phyloP scores from a whole-genome alignment of 1,284 basidiomycete species.

The Takashimella tepidaria region DNA sequence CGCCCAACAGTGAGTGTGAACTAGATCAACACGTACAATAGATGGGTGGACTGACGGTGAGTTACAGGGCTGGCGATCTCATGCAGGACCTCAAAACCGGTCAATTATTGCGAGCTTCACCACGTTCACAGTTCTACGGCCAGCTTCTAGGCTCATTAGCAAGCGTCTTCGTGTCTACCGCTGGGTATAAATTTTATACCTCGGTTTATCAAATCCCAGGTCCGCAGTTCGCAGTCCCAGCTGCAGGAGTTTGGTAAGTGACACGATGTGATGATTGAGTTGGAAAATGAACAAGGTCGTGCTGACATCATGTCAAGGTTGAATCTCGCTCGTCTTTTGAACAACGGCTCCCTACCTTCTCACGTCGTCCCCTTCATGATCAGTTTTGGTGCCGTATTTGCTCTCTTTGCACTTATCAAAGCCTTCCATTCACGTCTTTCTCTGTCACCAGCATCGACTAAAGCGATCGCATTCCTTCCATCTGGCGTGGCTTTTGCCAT shows the following conservation, averaged over 20 bases:
- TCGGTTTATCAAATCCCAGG: constrained; percentile 70
- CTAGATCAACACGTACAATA: not conserved
- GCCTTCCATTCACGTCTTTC: constrained; percentile 51
- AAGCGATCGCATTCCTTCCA: constrained; percentile 62
- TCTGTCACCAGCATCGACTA: constrained; percentile 52
- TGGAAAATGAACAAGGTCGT: not conserved
- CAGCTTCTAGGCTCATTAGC: constrained; percentile 82
- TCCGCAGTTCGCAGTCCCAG: constrained; percentile 87
- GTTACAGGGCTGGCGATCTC: constrained; percentile 77
- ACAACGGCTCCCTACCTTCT: constrained; percentile 71
- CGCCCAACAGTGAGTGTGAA: constrained; percentile 71
- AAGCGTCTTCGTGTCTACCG: constrained; percentile 81
- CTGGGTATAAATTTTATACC: constrained; percentile 82
- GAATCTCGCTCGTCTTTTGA: constrained; percentile 79
- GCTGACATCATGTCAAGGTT: constrained; percentile 58
- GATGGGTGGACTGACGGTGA: not conserved
- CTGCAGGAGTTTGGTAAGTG: constrained; percentile 64
- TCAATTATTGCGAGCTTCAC: constrained; percentile 77
- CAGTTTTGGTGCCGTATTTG: constrained; percentile 66
- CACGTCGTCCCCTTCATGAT: constrained; percentile 77
- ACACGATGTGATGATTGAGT: not conserved
- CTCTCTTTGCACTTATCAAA: constrained; percentile 63
- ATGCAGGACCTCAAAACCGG: constrained; percentile 99
- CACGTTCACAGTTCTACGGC: constrained; percentile 78
- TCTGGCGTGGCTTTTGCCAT: constrained; percentile 80